Percentiles rank a stretch among this genome's conserved stretches.
These are phyloP conservation scores for Amaranthus hypochondriacus DNA, from an alignment of 148 eudicot genomes.

Conservation along the genomic window DNA sequence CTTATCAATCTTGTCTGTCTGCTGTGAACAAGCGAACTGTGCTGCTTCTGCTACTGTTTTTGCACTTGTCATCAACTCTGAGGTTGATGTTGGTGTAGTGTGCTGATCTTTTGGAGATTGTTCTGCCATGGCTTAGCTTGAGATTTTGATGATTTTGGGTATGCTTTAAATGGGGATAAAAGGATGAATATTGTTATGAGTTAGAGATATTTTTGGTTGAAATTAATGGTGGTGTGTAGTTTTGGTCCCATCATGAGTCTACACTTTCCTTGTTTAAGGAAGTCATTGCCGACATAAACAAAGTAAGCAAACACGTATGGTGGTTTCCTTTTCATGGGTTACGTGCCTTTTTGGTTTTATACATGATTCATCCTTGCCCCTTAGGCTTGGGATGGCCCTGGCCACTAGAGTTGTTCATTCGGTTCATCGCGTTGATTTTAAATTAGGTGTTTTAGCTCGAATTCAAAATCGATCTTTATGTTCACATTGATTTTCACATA, in stretches of 20 bases:
- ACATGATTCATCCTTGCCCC: too few species aligned
- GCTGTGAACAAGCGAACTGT: conserved; percentile 15
- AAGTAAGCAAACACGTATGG: not conserved
- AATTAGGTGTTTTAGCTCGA: too few species aligned
- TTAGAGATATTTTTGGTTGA: conserved; percentile 4
- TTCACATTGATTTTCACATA: too few species aligned
- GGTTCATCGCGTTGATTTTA: too few species aligned
- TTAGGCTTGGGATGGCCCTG: too few species aligned
- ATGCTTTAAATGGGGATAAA: not conserved
- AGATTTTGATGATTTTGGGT: not conserved
- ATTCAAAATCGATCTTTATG: too few species aligned
- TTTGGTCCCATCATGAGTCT: conserved; percentile 1
- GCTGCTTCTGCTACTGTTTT: conserved; percentile 51
- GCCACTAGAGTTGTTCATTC: too few species aligned
- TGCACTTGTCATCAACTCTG: conserved; percentile 47
- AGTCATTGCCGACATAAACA: not conserved
- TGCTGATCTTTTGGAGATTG: conserved; percentile 4
- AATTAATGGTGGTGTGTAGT: conserved; percentile 8
- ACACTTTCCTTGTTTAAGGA: not conserved
- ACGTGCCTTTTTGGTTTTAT: too few species aligned
- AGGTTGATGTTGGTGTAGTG: conserved; percentile 10
- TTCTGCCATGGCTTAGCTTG: conserved; percentile 7
- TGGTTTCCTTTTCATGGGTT: too few species aligned
- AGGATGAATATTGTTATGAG: not conserved
- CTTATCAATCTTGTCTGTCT: conserved; percentile 34